phyloP scores from a whole-genome alignment of 345 rosid genomes.

The Odontarrhena argentea region DNA sequence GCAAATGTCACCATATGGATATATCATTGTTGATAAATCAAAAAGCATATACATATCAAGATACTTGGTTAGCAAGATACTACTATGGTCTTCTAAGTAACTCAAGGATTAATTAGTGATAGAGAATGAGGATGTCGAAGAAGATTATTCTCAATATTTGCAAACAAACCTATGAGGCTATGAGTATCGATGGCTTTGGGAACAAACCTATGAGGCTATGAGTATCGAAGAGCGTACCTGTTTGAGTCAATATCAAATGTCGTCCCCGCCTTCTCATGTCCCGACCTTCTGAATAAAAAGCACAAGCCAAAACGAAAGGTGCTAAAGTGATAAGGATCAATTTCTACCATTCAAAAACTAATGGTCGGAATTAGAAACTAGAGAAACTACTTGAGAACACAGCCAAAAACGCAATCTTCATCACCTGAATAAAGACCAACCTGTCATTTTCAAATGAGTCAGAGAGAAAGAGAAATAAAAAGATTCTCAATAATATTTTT shows the following conservation, averaged over 20 bases:
- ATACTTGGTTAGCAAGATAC: background rate
- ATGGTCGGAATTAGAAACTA: conserved; percentile 36
- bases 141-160: background rate
- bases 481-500: conserved; percentile 30
- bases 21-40: conserved; percentile 2
- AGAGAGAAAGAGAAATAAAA: conserved; percentile 33
- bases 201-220: background rate
- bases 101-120: background rate
- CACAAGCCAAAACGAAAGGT: conserved; percentile 31
- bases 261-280: conserved; percentile 31
- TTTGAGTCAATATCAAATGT: conserved; percentile 25
- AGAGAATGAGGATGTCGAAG: background rate
- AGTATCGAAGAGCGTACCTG: conserved; percentile 24
- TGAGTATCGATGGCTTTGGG: background rate
- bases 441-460: conserved; percentile 41
- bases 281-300: conserved; percentile 27
- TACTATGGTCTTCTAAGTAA: background rate
- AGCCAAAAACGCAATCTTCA: conserved; percentile 40
- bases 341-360: conserved; percentile 50
- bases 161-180: background rate
- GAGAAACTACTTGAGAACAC: conserved; percentile 34
- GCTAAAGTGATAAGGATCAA: conserved; percentile 50
- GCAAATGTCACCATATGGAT: conserved; percentile 23
- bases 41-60: conserved; percentile 7
- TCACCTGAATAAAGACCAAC: conserved; percentile 39